Conservation (phyloP, 371 early-diverging fungal genomes). For the Zopfochytrium polystomum region DNA sequence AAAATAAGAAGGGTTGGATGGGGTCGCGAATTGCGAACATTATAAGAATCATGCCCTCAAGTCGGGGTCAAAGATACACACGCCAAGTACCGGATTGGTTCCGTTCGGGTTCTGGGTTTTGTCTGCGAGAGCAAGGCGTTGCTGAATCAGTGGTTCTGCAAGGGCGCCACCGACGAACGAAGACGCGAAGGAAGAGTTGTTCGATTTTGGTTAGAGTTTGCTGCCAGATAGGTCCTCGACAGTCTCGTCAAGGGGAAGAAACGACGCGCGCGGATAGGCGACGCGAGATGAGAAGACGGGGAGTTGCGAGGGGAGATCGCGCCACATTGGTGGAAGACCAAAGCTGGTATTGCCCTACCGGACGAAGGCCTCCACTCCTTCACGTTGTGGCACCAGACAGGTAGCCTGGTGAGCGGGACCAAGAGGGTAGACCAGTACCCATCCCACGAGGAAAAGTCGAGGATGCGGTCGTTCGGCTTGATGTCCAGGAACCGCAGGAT, state of each 20-base stretch:
- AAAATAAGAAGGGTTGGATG: not conserved
- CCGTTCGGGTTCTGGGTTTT: conserved; percentile 24
- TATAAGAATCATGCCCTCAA: not conserved
- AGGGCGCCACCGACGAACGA: too few relatives aligned
- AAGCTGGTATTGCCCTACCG: too few relatives aligned
- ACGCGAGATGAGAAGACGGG: too few relatives aligned
- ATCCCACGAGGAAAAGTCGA: conserved; percentile 21
- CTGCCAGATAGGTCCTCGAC: too few relatives aligned
- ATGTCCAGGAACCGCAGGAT: conserved; percentile 11
- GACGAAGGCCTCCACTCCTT: conserved; percentile 6
- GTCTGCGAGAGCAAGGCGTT: conserved; percentile 15
- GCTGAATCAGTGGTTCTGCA: conserved; percentile 14
- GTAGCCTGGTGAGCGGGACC: conserved; percentile 10
- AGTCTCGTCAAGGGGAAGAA: not conserved
- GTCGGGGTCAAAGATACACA: too few relatives aligned
- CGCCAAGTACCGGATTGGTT: conserved; percentile 16
- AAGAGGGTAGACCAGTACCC: conserved; percentile 24
- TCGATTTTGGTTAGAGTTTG: too few relatives aligned
- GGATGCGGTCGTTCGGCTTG: conserved; percentile 14
- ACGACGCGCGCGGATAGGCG: too few relatives aligned
- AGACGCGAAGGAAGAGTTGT: too few relatives aligned
- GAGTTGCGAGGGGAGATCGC: not conserved
- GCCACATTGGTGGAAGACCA: not conserved
- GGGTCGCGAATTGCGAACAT: not conserved
- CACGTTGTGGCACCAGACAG: conserved; percentile 22